Evolutionary conservation across 2,329 filamentous ascomycete species (phyloP).

Genomic region (Ophiognomonia clavigignenti-juglandacearum): DNA sequence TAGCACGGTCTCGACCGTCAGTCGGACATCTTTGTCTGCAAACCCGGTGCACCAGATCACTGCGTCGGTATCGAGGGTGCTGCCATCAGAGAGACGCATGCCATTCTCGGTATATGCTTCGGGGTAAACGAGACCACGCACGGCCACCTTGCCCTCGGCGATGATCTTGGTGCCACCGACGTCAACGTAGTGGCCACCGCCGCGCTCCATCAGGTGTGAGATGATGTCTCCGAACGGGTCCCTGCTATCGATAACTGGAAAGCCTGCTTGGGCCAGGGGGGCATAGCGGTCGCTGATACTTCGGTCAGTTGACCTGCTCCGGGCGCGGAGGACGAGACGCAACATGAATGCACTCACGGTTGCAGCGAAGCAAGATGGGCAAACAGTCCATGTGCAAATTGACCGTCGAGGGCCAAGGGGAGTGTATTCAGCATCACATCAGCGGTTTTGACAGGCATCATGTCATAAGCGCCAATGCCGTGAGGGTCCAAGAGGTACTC

Average conservation of each 20-base stretch:
- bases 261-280: constrained; percentile 27
- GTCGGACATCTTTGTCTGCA: constrained; percentile 25
- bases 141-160: constrained; percentile 25
- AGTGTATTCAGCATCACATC: constrained; percentile 21
- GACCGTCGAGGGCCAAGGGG: constrained; percentile 21
- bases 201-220: constrained; percentile 28
- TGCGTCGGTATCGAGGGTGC: constrained; percentile 27
- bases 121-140: constrained; percentile 26
- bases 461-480: constrained; percentile 26
- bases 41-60: constrained; percentile 37
- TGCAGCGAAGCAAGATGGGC: constrained; percentile 23
- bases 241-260: constrained; percentile 29
- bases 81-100: constrained; percentile 29
- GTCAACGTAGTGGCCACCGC: constrained; percentile 36
- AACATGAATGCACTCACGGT: constrained; percentile 12
- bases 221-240: constrained; percentile 22
- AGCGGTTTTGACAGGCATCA: constrained; percentile 16
- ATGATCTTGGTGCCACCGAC: constrained; percentile 29
- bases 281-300: constrained; percentile 25
- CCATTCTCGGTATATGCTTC: constrained; percentile 27
- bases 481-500: constrained; percentile 23
- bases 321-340: neutral
- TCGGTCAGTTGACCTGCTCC: too few species aligned
- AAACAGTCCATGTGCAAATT: constrained; percentile 20
- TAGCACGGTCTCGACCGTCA: constrained; percentile 23